Evolutionary conservation across 257 asterid species (phyloP).

Genomic region (Eustoma russellianum): DNA sequence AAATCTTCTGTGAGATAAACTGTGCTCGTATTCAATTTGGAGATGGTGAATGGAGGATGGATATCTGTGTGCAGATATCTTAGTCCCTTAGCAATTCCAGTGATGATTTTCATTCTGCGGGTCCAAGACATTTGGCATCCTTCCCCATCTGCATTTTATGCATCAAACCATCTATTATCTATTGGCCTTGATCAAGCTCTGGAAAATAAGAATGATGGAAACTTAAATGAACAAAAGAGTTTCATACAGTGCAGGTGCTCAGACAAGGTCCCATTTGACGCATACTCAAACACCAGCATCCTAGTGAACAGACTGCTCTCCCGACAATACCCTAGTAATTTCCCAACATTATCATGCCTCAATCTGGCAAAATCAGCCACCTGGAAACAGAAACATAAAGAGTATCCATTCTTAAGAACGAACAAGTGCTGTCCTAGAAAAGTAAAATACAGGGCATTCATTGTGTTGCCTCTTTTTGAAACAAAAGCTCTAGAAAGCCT

Average conservation of each 20-base stretch:
- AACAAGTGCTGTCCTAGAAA: no score
- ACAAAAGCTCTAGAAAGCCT: conserved; percentile 78
- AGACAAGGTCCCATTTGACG: conserved; percentile 82
- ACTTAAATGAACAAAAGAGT: neutral
- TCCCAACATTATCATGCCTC: conserved; percentile 62
- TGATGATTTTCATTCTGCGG: conserved; percentile 73
- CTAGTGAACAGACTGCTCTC: conserved; percentile 78
- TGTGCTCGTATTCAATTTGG: conserved; percentile 66
- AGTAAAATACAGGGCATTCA: no score
- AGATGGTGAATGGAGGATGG: conserved; percentile 80
- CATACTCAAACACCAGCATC: conserved; percentile 91
- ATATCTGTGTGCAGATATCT: conserved; percentile 81
- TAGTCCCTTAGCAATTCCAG: conserved; percentile 84
- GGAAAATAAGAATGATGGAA: neutral
- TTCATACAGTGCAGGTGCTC: conserved; percentile 95
- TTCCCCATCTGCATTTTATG: conserved; percentile 63
- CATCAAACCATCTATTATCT: conserved; percentile 4
- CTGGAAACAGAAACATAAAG: conserved; percentile 22
- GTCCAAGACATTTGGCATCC: conserved; percentile 95
- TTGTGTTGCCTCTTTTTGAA: conserved; percentile 67
- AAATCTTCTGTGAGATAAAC: conserved; percentile 92
- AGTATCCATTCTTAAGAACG: neutral
- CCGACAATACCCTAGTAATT: conserved; percentile 75
- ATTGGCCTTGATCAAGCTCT: conserved; percentile 1
- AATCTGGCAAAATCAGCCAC: conserved; percentile 85